Evolutionary conservation across 306 rosid genomes (phyloP).

Genomic region (Lagenaria siceraria): DNA sequence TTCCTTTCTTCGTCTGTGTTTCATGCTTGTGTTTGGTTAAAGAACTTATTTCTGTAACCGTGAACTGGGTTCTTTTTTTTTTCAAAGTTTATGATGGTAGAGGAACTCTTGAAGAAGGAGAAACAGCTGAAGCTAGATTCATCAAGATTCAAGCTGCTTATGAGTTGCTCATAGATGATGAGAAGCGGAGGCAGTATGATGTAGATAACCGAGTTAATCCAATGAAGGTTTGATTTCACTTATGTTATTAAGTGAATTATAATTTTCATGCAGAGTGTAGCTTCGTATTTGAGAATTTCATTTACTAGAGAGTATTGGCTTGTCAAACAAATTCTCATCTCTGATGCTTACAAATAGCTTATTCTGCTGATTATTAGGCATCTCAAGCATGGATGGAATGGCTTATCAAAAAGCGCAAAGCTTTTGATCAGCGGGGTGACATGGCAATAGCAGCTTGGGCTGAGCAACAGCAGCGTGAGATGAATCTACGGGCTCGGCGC

Average conservation of each 20-base stretch:
- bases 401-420: slow-evolving; percentile 82
- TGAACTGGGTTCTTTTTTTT: slow-evolving; percentile 7
- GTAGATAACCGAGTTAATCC: slow-evolving; percentile 75
- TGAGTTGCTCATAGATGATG: slow-evolving; percentile 61
- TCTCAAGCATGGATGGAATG: slow-evolving; percentile 99
- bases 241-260: background rate
- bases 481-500: slow-evolving; percentile 71
- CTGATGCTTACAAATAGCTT: slow-evolving; percentile 5
- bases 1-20: background rate
- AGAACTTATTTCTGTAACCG: background rate
- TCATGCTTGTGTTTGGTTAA: background rate
- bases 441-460: slow-evolving; percentile 99
- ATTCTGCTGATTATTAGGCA: slow-evolving; percentile 44
- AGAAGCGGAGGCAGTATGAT: slow-evolving; percentile 64
- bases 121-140: slow-evolving; percentile 88
- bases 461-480: slow-evolving; percentile 86
- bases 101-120: slow-evolving; percentile 90
- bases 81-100: slow-evolving; percentile 65
- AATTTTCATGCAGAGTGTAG: background rate
- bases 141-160: slow-evolving; percentile 97
- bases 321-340: background rate
- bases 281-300: background rate
- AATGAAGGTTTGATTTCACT: slow-evolving; percentile 56
- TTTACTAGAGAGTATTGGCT: background rate
- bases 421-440: slow-evolving; percentile 89